phyloP scores from a whole-genome alignment of 768 basidiomycete genomes.

The Leccinum disarticulatum region DNA sequence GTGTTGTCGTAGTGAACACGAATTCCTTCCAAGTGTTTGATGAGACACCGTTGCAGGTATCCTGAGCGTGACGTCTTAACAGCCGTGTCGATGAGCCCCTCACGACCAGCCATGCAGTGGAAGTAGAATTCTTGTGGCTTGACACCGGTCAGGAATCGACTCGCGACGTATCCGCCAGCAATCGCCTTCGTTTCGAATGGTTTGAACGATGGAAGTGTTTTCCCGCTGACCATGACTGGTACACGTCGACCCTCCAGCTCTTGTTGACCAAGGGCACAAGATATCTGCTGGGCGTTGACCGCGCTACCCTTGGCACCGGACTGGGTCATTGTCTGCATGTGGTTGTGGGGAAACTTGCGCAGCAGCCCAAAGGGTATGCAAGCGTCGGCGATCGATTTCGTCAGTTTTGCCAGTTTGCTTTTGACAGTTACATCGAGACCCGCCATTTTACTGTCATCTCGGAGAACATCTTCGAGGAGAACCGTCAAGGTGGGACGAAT shows the following conservation, averaged over 20 bases:
- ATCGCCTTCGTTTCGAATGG: slow-evolving; percentile 98
- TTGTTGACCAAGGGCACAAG: slow-evolving; percentile 96
- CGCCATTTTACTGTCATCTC: slow-evolving; percentile 97
- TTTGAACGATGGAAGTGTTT: slow-evolving; percentile 96
- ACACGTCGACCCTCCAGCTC: slow-evolving; percentile 98
- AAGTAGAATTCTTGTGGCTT: slow-evolving; percentile 99
- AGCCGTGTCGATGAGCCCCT: slow-evolving; percentile 98
- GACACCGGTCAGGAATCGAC: slow-evolving; percentile 97
- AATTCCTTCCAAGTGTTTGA: slow-evolving; percentile 97
- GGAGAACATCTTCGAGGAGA: slow-evolving; percentile 86
- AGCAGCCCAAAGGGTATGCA: slow-evolving; percentile 85
- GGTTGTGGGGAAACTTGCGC: slow-evolving; percentile 94
- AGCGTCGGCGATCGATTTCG: slow-evolving; percentile 84
- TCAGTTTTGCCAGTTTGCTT: slow-evolving; percentile 80
- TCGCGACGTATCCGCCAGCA: slow-evolving; percentile 96
- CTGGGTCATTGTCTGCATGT: slow-evolving; percentile 99
- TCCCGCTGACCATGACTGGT: slow-evolving; percentile 98
- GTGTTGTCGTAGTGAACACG: slow-evolving; percentile 98
- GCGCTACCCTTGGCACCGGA: slow-evolving; percentile 98
- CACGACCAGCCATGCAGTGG: slow-evolving; percentile 99
- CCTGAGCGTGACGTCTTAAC: slow-evolving; percentile 99
- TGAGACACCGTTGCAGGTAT: slow-evolving; percentile 95
- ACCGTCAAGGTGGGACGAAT: slow-evolving; percentile 54
- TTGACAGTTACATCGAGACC: slow-evolving; percentile 93
- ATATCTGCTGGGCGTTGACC: slow-evolving; percentile 97